Conservation (phyloP, 176 grass and related monocot genomes). For the Raddia guianensis region DNA sequence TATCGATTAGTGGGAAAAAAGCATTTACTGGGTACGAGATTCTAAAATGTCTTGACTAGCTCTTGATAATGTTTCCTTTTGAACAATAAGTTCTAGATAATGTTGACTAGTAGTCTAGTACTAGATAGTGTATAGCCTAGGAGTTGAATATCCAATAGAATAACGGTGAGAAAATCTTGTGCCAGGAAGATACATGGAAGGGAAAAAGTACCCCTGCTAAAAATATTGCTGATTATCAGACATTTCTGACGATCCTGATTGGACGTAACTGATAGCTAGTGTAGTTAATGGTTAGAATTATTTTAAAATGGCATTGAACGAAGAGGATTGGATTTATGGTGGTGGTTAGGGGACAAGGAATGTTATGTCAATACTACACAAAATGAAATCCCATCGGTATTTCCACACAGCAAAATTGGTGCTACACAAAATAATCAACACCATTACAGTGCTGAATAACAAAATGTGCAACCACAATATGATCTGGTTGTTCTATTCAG, state of each 20-base stretch:
- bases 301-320: conserved; percentile 7
- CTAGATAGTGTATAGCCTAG: not conserved
- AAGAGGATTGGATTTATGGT: conserved; percentile 21
- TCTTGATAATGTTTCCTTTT: not conserved
- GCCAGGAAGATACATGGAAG: conserved; percentile 14
- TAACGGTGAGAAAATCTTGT: conserved; percentile 14
- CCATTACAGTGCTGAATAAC: not conserved
- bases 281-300: not conserved
- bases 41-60: not conserved
- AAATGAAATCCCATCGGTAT: conserved; percentile 2
- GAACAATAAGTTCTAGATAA: not conserved
- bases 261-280: conserved; percentile 6
- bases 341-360: not conserved
- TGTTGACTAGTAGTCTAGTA: not conserved
- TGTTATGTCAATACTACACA: not conserved
- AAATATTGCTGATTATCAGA: not conserved
- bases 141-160: not conserved
- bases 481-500: not conserved
- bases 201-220: not conserved
- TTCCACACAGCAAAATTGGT: conserved; percentile 4
- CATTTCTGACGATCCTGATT: not conserved
- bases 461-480: not conserved
- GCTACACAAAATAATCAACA: not conserved
- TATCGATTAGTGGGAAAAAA: not conserved
- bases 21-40: not conserved